Evolutionary conservation across 352 stramenopile genomes (phyloP).

Genomic region (Pythium diclinum): DNA sequence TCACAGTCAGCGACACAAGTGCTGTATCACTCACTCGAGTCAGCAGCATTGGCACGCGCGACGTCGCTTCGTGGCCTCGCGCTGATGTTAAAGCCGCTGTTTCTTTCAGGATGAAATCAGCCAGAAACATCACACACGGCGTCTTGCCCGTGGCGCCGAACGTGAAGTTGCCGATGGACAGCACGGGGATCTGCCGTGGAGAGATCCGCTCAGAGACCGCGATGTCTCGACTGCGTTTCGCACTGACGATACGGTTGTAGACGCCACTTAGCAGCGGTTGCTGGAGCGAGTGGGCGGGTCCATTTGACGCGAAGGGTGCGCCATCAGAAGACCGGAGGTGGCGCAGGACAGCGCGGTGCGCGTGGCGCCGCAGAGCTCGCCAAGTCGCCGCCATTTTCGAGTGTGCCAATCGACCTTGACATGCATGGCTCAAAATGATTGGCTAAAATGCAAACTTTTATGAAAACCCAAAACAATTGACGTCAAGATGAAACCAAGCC

Average conservation of each 20-base stretch:
- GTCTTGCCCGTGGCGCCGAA: conserved; percentile 78
- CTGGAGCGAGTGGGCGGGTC: background rate
- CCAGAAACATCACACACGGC: conserved; percentile 50
- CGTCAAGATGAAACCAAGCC: background rate
- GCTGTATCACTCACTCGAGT: conserved; percentile 32
- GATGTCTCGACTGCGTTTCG: conserved; percentile 34
- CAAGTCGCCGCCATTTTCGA: conserved; percentile 4
- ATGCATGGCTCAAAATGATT: background rate
- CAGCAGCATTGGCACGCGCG: conserved; percentile 44
- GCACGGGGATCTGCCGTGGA: conserved; percentile 34
- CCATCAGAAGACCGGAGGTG: conserved; percentile 29
- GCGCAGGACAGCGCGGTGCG: conserved; percentile 31
- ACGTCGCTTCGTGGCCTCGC: background rate
- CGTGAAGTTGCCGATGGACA: conserved; percentile 72
- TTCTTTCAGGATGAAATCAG: conserved; percentile 14
- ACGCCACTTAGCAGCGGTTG: conserved; percentile 40
- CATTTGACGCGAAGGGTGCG: background rate
- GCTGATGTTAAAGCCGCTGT: conserved; percentile 21
- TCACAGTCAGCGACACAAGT: background rate
- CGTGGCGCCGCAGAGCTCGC: conserved; percentile 32
- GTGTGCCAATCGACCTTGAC: background rate
- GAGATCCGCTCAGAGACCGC: conserved; percentile 27
- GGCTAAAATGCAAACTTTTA: conserved; percentile 7
- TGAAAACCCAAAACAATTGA: background rate
- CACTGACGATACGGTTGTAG: conserved; percentile 35